These are phyloP conservation scores for Lignosus rhinocerotis DNA, from an alignment of 1,284 basidiomycete genomes.

Conservation along the genomic window DNA sequence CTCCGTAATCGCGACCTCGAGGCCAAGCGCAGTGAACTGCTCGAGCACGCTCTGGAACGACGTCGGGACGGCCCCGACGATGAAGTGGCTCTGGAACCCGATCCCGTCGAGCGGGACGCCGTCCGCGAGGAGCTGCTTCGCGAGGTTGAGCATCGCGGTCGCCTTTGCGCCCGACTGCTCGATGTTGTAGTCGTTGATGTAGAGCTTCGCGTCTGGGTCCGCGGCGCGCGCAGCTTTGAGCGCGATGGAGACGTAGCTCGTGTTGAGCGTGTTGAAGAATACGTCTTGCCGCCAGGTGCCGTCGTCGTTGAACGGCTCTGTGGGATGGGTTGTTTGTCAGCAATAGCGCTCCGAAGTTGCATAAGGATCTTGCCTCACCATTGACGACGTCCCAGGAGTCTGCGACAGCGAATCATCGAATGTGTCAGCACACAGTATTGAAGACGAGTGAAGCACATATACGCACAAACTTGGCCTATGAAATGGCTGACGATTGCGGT, in stretches of 20 bases:
- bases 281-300: constrained; percentile 52
- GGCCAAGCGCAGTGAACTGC: constrained; percentile 48
- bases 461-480: constrained; percentile 49
- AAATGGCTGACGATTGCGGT: constrained; percentile 49
- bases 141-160: constrained; percentile 46
- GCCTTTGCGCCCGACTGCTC: constrained; percentile 41
- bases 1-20: constrained; percentile 58
- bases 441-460: neutral
- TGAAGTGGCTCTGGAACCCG: constrained; percentile 52
- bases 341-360: neutral
- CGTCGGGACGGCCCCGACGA: constrained; percentile 47
- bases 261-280: constrained; percentile 49
- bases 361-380: constrained; percentile 20
- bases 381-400: constrained; percentile 43
- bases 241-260: constrained; percentile 44
- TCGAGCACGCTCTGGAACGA: constrained; percentile 42
- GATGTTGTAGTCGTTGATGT: constrained; percentile 59
- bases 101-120: constrained; percentile 51
- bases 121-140: constrained; percentile 41
- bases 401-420: neutral
- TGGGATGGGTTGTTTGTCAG: neutral
- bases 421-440: neutral
- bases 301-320: constrained; percentile 60
- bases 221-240: constrained; percentile 46
- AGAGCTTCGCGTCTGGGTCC: constrained; percentile 42